Base-by-base conservation (phyloP, 768 basidiomycete species). In the Infundibulicybe gibba region DNA sequence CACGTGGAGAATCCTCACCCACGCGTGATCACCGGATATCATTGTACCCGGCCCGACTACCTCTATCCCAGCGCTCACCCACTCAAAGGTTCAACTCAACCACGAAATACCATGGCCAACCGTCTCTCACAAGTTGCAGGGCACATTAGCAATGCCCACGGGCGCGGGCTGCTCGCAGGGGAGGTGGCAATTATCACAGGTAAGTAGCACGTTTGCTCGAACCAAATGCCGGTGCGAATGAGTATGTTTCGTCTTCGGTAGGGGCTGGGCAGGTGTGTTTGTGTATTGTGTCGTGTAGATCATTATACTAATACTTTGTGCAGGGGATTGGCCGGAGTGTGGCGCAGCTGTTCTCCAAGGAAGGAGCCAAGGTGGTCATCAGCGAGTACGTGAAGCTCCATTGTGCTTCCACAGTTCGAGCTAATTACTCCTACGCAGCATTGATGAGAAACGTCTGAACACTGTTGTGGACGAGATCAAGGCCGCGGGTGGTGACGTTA, bases 131-230 rank as follows among this genome's bases (percentile, higher is more conserved):
- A 89, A 66, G 76, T 90, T 40, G 76, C 87, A 21, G 79, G 79
- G 44, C 88, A 90, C 58, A 65, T 90, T 20, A 75, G 76, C 32
- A 83, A 78, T 57, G 54, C 69, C 9, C 54, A 72, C 43, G 63
- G 71, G 20, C 68, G 76, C 15, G 88, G 89, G 3, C 68, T 92
- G 38, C 71, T 90, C 41, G 75, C 71, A 1, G 87, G 83, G 5
- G 86, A 92, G 57, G 89, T 91, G 6, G 89, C 87, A 13, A 90
- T 93, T 61, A 83, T 93, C 57, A 93, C 90, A 42, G 90, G 88
- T 84, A 58, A 56, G 79, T 25, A n/a, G 40, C 14, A 38, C 25
- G 25, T 25, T 8, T 25, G 3, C 25, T 8, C 25, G 25, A 25
- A 3, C 25, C 8, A 25, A 25, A 25, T n/a, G 8, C 25, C 25